A percentile compares a stretch with the other conserved stretches of the same genome.
phyloP scores from a whole-genome alignment of 306 rosid species.

The Hippophae rhamnoides region DNA sequence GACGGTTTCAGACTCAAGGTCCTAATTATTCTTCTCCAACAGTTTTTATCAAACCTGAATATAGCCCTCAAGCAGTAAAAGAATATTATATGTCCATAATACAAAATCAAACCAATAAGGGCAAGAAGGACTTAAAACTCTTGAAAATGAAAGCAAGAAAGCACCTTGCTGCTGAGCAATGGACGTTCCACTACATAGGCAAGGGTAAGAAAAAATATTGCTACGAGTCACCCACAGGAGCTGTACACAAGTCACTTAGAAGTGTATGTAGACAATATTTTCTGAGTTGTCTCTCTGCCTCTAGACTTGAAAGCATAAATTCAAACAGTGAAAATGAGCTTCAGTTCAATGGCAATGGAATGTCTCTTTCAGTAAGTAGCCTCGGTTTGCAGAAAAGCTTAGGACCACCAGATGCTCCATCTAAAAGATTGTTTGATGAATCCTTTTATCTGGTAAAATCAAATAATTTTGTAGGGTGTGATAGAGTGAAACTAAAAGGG shows the following conservation, averaged over 20 bases:
- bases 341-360: neutral
- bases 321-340: neutral
- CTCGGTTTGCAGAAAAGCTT: neutral
- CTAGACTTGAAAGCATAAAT: neutral
- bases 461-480: neutral
- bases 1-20: neutral
- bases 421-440: neutral
- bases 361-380: neutral
- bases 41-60: conserved; percentile 15
- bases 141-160: conserved; percentile 31
- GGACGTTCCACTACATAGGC: conserved; percentile 9
- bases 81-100: conserved; percentile 23
- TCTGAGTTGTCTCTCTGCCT: neutral
- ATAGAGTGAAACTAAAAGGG: conserved; percentile 10
- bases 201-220: neutral
- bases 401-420: neutral
- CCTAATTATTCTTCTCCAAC: conserved; percentile 4
- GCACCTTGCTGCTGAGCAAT: conserved; percentile 42
- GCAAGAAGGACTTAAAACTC: neutral
- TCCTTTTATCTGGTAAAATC: neutral
- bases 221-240: conserved; percentile 39
- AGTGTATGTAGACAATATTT: conserved; percentile 36
- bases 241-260: conserved; percentile 19
- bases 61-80: conserved; percentile 34
- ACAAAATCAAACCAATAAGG: neutral